Evolutionary conservation across 2,329 filamentous ascomycete species (phyloP), one percentile per base, ranked within the genome.

Genomic region (Fusarium secorum): DNA sequence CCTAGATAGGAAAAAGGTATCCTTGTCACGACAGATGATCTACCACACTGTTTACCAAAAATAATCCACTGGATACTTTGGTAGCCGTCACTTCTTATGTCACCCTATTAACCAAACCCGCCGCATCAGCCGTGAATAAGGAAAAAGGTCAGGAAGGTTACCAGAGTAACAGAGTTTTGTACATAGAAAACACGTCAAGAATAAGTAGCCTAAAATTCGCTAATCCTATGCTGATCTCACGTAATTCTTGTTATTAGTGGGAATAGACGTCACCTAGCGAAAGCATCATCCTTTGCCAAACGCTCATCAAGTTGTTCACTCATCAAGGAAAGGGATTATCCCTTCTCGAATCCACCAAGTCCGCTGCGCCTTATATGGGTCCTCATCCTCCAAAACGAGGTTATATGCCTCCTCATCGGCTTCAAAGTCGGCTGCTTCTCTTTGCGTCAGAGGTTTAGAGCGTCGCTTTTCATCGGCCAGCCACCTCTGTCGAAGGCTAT

Each of bases 371-470:
- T 24, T 7, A 7, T 13, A n/a, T 4, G 49, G 20, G 10, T 26
- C 30, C 9, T 35, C 30, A 26, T 2, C 3, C 46, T 9, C 32
- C 18, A 20, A 39, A 6, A 5, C 15, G 10, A 17, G 7, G 14
- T 28, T 39, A 17, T 13, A 39, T 11, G 36, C 38, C 11, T 55
- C 36, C 20, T 54, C 52, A 32, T 54, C 52, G 0, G 26, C 36
- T 24, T 44, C 28, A 15, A 9, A 54, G 9, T 15, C 28, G 11
- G 32, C 3, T 4, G 3, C n/a, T 22, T 32, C 11, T 7, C 13
- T 11, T 1, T 32, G 4, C 7, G 2, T 1, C 4, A 20, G 5
- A n/a, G 2, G 11, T 0, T n/a, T 8, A 11, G 8, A 7, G 1
- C 3, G 6, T 20, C 52, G n/a, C 24, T 55, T 20, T 20, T 17